A percentile compares a stretch with the other conserved stretches of the same genome.
These are phyloP conservation scores for Phyllosticta ampelicida DNA, from an alignment of 2,329 filamentous ascomycete genomes.

Conservation along the genomic window DNA sequence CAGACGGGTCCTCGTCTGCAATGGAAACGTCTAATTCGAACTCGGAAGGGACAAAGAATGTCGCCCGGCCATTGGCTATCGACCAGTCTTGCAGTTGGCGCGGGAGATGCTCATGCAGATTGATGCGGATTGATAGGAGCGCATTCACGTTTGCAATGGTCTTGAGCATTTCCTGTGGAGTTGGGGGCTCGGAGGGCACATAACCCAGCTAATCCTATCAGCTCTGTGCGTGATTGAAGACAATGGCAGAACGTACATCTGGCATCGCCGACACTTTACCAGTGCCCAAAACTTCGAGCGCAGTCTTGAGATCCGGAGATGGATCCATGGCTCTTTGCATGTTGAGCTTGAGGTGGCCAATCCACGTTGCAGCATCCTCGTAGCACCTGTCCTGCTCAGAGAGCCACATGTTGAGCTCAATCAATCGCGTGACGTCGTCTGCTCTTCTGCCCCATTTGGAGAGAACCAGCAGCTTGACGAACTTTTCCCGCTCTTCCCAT, in stretches of 20 bases:
- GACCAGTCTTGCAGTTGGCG: conserved; percentile 65
- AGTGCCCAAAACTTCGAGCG: conserved; percentile 71
- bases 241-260: conserved; percentile 45
- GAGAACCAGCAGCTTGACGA: conserved; percentile 86
- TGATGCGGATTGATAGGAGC: conserved; percentile 69
- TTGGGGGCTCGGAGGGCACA: conserved; percentile 61
- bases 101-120: conserved; percentile 74
- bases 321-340: conserved; percentile 65
- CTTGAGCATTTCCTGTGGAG: conserved; percentile 58
- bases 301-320: conserved; percentile 84
- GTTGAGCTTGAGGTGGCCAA: conserved; percentile 60
- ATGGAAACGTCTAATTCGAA: conserved; percentile 92
- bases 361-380: conserved; percentile 43
- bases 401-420: conserved; percentile 74
- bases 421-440: conserved; percentile 70
- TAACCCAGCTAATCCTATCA: conserved; percentile 52
- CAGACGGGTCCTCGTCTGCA: conserved; percentile 68
- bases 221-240: conserved; percentile 7
- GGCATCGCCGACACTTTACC: conserved; percentile 70
- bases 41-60: conserved; percentile 71
- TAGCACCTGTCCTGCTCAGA: conserved; percentile 21
- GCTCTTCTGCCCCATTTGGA: conserved; percentile 80
- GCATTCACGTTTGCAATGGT: conserved; percentile 76
- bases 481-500: conserved; percentile 70
- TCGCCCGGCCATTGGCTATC: conserved; percentile 78